These are phyloP conservation scores for Coemansia sp. DNA, from an alignment of 192 early-diverging fungal genomes.

Conservation along the genomic window DNA sequence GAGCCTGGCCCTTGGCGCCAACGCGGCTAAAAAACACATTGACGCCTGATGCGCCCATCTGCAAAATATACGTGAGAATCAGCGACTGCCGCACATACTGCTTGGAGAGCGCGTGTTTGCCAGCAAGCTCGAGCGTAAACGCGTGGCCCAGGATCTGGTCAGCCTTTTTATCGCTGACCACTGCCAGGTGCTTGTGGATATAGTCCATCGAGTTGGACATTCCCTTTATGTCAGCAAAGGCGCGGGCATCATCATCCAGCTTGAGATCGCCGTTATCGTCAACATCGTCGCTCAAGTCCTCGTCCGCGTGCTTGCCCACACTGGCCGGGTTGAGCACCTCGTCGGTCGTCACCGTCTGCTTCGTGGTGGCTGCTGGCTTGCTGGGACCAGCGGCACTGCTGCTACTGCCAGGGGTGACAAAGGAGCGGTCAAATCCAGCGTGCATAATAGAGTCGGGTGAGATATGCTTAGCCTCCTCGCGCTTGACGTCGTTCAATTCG, in stretches of 20 bases:
- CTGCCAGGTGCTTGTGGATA: slow-evolving; percentile 69
- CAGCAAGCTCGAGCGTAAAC: slow-evolving; percentile 75
- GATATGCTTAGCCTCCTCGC: slow-evolving; percentile 69
- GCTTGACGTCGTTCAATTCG: slow-evolving; percentile 63
- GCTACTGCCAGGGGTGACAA: slow-evolving; percentile 41
- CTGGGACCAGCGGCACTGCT: too few relatives aligned
- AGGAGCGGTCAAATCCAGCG: slow-evolving; percentile 67
- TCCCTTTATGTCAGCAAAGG: slow-evolving; percentile 63
- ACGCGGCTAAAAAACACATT: slow-evolving; percentile 79
- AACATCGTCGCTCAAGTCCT: slow-evolving; percentile 58
- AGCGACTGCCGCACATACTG: slow-evolving; percentile 82
- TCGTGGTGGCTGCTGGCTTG: slow-evolving; percentile 7
- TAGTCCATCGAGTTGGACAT: slow-evolving; percentile 67
- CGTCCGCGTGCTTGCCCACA: slow-evolving; percentile 34
- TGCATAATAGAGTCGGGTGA: slow-evolving; percentile 71
- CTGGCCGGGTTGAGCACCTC: slow-evolving; percentile 66
- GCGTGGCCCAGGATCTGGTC: slow-evolving; percentile 89
- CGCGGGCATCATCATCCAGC: slow-evolving; percentile 57
- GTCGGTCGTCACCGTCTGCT: slow-evolving; percentile 61
- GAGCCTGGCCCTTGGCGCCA: slow-evolving; percentile 60
- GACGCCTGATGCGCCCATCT: slow-evolving; percentile 84
- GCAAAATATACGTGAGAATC: slow-evolving; percentile 83
- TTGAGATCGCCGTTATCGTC: slow-evolving; percentile 64
- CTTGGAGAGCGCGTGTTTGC: slow-evolving; percentile 67
- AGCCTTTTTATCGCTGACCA: slow-evolving; percentile 70